Evolutionary conservation across 1,284 basidiomycete genomes (phyloP), one percentile per base, ranked within the genome.

Genomic region (Ustilago esculenta): DNA sequence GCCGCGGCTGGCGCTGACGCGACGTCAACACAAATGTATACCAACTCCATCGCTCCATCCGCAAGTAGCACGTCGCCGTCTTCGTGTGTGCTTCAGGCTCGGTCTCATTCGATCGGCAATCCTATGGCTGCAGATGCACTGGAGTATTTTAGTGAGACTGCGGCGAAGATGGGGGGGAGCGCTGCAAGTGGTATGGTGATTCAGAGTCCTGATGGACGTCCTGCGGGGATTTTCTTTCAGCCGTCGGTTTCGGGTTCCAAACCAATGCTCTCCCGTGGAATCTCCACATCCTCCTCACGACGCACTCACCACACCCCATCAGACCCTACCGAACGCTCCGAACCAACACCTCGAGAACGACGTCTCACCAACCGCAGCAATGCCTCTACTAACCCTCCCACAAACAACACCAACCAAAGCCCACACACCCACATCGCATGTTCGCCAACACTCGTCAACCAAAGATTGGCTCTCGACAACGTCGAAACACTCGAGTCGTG

Each of bases 181-280:
- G 90, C 90, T 0, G 90, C 91, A 0, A 90, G 90, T 2, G 95
- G 95, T 0, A 86, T 97, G 18, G 87, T 98, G 37, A 90, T 98
- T 46, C 92, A 94, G 70, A 92, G 89, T 77, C 92, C 92, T 0
- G 92, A 96, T 78, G 95, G 95, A 0, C 88, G 93, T 65, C 91
- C 93, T 0, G 88, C 92, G 18, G 94, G 93, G 6, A 94, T 98
- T 68, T 92, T 94, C 84, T 98, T 98, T 83, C 90, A 94, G 72
- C 95, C 65, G 29, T 53, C 54, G 14, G 20, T 41, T 10, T 3
- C 37, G 5, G 56, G 52, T 20, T 55, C 55, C 9, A 70, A 65
- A 17, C 61, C 67, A 5, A 29, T 47, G 9, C 40, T 61, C 20
- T 57, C 52, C 6, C 56, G 67, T 14, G 68, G 71, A 7, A 33